Base-by-base conservation (phyloP, 495 filamentous ascomycete species). In the Aeminium ludgeri region DNA sequence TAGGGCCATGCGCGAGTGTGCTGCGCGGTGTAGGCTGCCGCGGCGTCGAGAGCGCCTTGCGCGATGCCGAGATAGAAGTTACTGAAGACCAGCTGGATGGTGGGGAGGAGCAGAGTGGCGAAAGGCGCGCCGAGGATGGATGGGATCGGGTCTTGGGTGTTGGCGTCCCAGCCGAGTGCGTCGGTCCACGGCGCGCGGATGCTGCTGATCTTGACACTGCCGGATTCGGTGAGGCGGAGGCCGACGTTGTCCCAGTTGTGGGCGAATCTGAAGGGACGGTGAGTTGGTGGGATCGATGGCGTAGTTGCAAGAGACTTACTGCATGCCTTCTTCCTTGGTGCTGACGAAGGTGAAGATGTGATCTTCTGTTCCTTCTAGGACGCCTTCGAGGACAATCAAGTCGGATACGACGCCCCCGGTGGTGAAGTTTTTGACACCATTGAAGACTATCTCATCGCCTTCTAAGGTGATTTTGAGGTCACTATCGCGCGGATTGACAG, bases 211-310 rank as follows among this genome's bases (percentile, higher is more conserved):
- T 62, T 66, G 28, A 71, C 69, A 28, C 61, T 57, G 3, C 73
- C 72, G 4, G 72, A 76, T 47, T 78, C 73, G 6, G 70, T 74
- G 42, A 76, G 48, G 2, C 72, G 66, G 23, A 74, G 62, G 3
- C 73, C 72, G 40, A 76, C 60, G 44, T 71, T 74, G 49, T 75
- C 58, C 73, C 72, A 78, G 56, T 78, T 70, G 42, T 74, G 64
- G 10, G 38, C 12, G 20, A 39, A 39, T 11, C n/a, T 16, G 16
- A 3, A 43, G 17, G 19, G n/a, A 23, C 27, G 36, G 19, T 7
- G 11, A 19, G 19, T 23, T 13, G 11, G 23, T 35, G 12, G 34
- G 10, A 18, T 37, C 33, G 15, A 10, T 18, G 19, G 34, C 6
- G 10, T 17, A 20, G 27, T 27, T 38, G 20, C 27, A 20, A 25